Evolutionary conservation across 2,329 filamentous ascomycete genomes (phyloP).

Genomic region (Aspergillus sp.): DNA sequence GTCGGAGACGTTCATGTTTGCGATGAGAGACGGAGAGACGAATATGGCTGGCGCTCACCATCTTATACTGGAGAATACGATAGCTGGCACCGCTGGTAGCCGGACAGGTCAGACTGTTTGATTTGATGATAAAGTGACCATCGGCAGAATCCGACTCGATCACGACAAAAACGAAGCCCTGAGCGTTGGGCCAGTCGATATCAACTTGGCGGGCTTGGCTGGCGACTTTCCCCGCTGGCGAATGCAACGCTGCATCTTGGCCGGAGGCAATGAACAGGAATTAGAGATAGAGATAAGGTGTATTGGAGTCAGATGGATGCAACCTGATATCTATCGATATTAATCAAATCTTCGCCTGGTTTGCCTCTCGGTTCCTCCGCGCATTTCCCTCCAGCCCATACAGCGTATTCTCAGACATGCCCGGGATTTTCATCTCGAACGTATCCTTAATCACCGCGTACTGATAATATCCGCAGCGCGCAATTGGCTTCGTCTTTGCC

Average conservation of each 20-base stretch:
- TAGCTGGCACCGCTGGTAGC: too few relatives aligned
- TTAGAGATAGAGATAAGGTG: neutral
- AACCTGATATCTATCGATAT: neutral
- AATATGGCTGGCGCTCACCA: too few relatives aligned
- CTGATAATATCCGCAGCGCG: conserved; percentile 56
- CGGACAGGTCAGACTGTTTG: too few relatives aligned
- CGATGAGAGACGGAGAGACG: too few relatives aligned
- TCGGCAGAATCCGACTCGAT: too few relatives aligned
- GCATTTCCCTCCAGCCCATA: conserved; percentile 37
- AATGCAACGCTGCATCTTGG: neutral
- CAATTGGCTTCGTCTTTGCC: conserved; percentile 54
- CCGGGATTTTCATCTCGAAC: conserved; percentile 56
- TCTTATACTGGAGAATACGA: too few relatives aligned
- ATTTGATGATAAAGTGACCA: too few relatives aligned
- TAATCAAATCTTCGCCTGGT: too few relatives aligned
- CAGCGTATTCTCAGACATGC: conserved; percentile 27
- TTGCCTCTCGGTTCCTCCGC: conserved; percentile 12
- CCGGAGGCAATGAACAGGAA: too few relatives aligned
- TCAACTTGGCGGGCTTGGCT: neutral
- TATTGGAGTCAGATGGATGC: neutral
- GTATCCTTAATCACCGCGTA: conserved; percentile 53
- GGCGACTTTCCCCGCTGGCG: conserved; percentile 2
- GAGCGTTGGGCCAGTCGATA: neutral
- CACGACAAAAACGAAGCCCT: too few relatives aligned
- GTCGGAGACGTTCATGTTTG: too few relatives aligned